Conservation (phyloP, 257 asterid species). For the Asclepias syriaca region DNA sequence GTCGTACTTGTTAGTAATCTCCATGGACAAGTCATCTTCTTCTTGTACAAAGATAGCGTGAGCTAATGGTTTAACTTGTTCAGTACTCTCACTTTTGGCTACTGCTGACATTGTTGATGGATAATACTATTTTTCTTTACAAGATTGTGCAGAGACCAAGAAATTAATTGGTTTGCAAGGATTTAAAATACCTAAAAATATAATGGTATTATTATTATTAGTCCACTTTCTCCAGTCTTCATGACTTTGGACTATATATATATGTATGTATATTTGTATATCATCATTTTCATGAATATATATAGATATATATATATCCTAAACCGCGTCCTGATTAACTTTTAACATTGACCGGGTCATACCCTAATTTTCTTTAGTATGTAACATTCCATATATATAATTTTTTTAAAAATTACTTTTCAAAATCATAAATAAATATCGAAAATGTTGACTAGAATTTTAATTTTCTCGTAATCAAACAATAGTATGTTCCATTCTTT, state of each 20-base stretch:
- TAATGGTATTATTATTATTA: too few species aligned
- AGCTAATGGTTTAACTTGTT: conserved; percentile 36
- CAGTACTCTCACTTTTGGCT: conserved; percentile 15
- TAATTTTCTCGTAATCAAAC: background rate
- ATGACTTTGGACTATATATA: background rate
- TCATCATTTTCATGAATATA: too few species aligned
- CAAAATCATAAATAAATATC: too few species aligned
- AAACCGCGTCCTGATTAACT: background rate
- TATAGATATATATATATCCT: too few species aligned
- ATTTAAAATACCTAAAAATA: background rate
- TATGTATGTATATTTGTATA: too few species aligned
- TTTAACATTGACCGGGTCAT: background rate
- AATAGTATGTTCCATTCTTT: too few species aligned
- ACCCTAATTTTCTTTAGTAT: too few species aligned
- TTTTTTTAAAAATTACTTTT: too few species aligned
- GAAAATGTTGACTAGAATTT: too few species aligned
- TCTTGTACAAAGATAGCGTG: conserved; percentile 17
- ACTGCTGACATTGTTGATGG: background rate
- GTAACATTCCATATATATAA: too few species aligned
- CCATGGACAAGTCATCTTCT: conserved; percentile 13
- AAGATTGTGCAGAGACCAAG: background rate
- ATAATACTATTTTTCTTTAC: too few species aligned
- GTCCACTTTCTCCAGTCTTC: background rate
- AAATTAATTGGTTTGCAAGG: too few species aligned
- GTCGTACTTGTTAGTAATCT: conserved; percentile 4